Evolutionary conservation across 1,284 basidiomycete species (phyloP).

Genomic region (Ustilago curta): DNA sequence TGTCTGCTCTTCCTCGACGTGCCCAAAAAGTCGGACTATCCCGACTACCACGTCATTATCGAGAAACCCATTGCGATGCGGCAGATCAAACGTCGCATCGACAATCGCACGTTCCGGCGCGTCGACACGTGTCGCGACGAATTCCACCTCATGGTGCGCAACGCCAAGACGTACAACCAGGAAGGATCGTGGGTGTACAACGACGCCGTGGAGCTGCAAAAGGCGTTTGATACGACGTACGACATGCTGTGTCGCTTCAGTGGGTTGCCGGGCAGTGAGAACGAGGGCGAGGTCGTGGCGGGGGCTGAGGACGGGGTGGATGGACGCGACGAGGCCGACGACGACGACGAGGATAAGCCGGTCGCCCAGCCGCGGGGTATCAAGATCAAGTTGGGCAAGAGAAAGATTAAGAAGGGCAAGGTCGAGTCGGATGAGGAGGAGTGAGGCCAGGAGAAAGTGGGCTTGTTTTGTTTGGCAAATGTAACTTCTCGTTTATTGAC

Average conservation of each 20-base stretch:
- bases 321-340: slow-evolving; percentile 24
- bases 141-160: slow-evolving; percentile 89
- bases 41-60: slow-evolving; percentile 80
- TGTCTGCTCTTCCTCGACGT: slow-evolving; percentile 69
- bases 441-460: no score
- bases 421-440: slow-evolving; percentile 37
- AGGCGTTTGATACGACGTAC: slow-evolving; percentile 63
- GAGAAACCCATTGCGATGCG: slow-evolving; percentile 85
- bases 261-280: slow-evolving; percentile 55
- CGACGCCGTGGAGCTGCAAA: slow-evolving; percentile 75
- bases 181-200: slow-evolving; percentile 90
- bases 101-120: slow-evolving; percentile 80
- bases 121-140: slow-evolving; percentile 82
- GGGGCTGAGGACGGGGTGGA: slow-evolving; percentile 21
- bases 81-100: slow-evolving; percentile 85
- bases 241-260: slow-evolving; percentile 51
- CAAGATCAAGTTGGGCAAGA: slow-evolving; percentile 53
- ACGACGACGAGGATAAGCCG: slow-evolving; percentile 43
- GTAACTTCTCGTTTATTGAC: background rate
- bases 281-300: slow-evolving; percentile 35
- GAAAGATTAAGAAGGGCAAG: slow-evolving; percentile 29
- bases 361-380: slow-evolving; percentile 34
- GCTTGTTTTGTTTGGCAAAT: no score
- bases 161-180: slow-evolving; percentile 76
- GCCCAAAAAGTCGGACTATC: slow-evolving; percentile 78